Conservation (phyloP, 192 early-diverging fungal genomes). For the Funneliformis mosseae region DNA sequence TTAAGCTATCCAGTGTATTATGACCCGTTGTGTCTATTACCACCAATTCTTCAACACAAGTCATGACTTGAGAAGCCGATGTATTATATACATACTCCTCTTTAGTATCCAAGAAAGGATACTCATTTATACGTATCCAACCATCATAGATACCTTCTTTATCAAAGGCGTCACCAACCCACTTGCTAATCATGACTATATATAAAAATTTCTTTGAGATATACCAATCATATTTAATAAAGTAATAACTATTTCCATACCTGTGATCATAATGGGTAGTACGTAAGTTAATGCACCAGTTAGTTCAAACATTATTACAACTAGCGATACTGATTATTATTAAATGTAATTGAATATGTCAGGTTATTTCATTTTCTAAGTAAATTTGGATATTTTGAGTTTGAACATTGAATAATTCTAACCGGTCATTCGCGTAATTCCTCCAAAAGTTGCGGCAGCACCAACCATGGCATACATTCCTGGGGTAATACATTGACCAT, state of each 20-base stretch:
- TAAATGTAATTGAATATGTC: neutral
- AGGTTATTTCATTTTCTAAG: too few species aligned
- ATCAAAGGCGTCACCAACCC: constrained; percentile 74
- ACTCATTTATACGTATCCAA: constrained; percentile 58
- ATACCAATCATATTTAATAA: constrained; percentile 9
- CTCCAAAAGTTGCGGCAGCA: constrained; percentile 78
- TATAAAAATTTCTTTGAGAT: constrained; percentile 17
- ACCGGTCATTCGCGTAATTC: constrained; percentile 88
- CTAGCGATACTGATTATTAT: constrained; percentile 63
- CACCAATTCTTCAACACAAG: constrained; percentile 59
- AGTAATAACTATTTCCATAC: constrained; percentile 43
- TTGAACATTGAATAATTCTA: constrained; percentile 40
- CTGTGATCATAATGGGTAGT: constrained; percentile 84
- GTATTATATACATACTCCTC: constrained; percentile 57
- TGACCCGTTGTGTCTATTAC: constrained; percentile 53
- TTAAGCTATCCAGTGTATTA: constrained; percentile 44
- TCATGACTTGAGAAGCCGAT: constrained; percentile 63
- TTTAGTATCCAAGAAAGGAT: constrained; percentile 68
- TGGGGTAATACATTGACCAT: constrained; percentile 84
- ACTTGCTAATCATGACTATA: constrained; percentile 75
- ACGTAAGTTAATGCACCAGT: constrained; percentile 96
- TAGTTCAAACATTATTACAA: constrained; percentile 99
- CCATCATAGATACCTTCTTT: constrained; percentile 69
- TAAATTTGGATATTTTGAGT: constrained; percentile 7
- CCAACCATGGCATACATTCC: constrained; percentile 84